A percentile compares a stretch with the other conserved stretches of the same genome.
Evolutionary conservation across 2,329 filamentous ascomycete species (phyloP).

Genomic region (Hymenoscyphus occultus): DNA sequence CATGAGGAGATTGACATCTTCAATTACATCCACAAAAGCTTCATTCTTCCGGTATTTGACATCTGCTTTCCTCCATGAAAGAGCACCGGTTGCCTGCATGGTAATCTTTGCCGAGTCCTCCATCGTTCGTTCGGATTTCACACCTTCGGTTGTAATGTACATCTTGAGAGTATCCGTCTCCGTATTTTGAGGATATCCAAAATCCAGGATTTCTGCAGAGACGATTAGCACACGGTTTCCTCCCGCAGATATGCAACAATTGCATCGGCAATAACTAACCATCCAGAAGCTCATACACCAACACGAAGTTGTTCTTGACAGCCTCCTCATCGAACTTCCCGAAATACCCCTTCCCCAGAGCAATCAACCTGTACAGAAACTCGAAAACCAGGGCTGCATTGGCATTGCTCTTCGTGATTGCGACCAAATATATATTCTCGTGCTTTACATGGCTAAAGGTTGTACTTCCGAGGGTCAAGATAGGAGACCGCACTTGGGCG

Average conservation of each 20-base stretch:
- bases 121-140: slow-evolving; percentile 82
- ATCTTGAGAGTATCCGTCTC: slow-evolving; percentile 98
- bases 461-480: slow-evolving; percentile 93
- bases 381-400: slow-evolving; percentile 98
- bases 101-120: slow-evolving; percentile 98
- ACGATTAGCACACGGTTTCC: slow-evolving; percentile 16
- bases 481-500: slow-evolving; percentile 93
- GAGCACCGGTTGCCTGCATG: slow-evolving; percentile 95
- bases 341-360: slow-evolving; percentile 92
- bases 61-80: slow-evolving; percentile 95
- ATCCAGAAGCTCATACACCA: slow-evolving; percentile 95
- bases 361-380: slow-evolving; percentile 89
- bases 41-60: slow-evolving; percentile 99
- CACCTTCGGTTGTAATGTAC: slow-evolving; percentile 99
- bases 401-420: slow-evolving; percentile 97
- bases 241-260: background rate
- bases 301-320: slow-evolving; percentile 99
- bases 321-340: slow-evolving; percentile 99
- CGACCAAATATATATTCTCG: slow-evolving; percentile 97
- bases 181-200: slow-evolving; percentile 98
- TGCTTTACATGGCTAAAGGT: slow-evolving; percentile 99
- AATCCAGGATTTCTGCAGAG: slow-evolving; percentile 85
- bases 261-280: slow-evolving; percentile 50
- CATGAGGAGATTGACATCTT: slow-evolving; percentile 98
- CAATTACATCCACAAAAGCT: slow-evolving; percentile 98